Evolutionary conservation across 1,284 basidiomycete genomes (phyloP), one percentile per base, ranked within the genome.

Genomic region (Irpex sp.): DNA sequence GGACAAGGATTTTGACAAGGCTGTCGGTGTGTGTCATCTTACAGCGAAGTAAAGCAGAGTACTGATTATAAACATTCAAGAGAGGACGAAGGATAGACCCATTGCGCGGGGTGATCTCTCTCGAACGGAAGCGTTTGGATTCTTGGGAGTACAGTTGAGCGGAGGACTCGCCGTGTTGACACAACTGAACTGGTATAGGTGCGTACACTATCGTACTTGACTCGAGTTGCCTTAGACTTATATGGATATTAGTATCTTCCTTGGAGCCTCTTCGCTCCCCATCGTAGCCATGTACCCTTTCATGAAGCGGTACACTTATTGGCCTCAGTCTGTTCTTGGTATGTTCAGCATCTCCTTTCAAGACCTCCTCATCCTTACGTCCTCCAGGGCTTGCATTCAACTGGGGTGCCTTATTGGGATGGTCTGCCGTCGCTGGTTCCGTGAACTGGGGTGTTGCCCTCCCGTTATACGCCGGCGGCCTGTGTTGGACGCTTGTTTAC

Each of bases 271-370:
- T 0, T 97, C 95, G 0, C 80, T 99, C 17, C 89, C 90, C 1
- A 76, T 98, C 15, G 96, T 99, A 36, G 85, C 86, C 3, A 76
- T 96, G 57, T 99, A 99, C 76, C 97, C 97, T 0, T 82, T 97
- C 69, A 99, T 99, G 97, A 99, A 99, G 78, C 87, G 97, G 5
- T 80, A 98, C 61, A 99, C 97, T 0, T 84, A 98, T 74, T 98
- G 96, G 92, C 97, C 97, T 1, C 97, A 99, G 74, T 87, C 94
- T 51, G 90, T 96, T 26, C 86, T 98, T 19, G 96, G 95, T 94
- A 67, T 67, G 83, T 19, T 40, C 1, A 26, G 21, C 38, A 11
- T 9, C 15, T 40, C 9, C 19, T 47, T 31, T n/a, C 34, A 49
- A 9, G 61, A 44, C 17, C 26, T 19, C 9, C 9, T 13, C 21